Percentiles rank a stretch among this genome's conserved stretches.
Evolutionary conservation across 2,329 filamentous ascomycete genomes (phyloP).

Genomic region (Shiraia sp.): DNA sequence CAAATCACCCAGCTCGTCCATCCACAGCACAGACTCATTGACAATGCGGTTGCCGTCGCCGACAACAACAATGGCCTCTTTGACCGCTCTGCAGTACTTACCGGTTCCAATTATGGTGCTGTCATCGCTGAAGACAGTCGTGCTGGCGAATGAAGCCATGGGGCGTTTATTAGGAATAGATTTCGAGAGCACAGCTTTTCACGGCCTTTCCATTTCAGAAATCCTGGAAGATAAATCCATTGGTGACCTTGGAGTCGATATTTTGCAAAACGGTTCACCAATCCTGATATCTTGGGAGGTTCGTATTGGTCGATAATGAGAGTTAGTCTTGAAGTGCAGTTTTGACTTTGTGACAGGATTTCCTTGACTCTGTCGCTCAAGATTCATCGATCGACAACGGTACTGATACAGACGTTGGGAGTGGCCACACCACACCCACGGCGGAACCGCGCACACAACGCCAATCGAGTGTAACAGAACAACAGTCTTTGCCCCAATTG

Average conservation of each 20-base stretch:
- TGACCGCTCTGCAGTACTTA: slow-evolving; percentile 69
- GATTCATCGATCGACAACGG: slow-evolving; percentile 31
- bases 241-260: slow-evolving; percentile 72
- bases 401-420: slow-evolving; percentile 18
- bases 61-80: slow-evolving; percentile 33
- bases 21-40: slow-evolving; percentile 35
- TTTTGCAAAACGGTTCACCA: slow-evolving; percentile 67
- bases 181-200: slow-evolving; percentile 44
- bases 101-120: slow-evolving; percentile 73
- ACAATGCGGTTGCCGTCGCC: slow-evolving; percentile 35
- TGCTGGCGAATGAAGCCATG: slow-evolving; percentile 77
- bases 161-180: slow-evolving; percentile 68
- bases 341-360: slow-evolving; percentile 36
- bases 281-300: slow-evolving; percentile 57
- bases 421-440: slow-evolving; percentile 37
- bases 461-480: slow-evolving; percentile 6
- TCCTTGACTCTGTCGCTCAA: slow-evolving; percentile 49
- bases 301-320: slow-evolving; percentile 9
- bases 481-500: slow-evolving; percentile 24
- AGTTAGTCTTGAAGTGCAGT: neutral
- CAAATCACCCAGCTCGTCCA: slow-evolving; percentile 31
- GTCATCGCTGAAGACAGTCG: slow-evolving; percentile 68
- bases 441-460: slow-evolving; percentile 10
- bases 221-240: slow-evolving; percentile 67
- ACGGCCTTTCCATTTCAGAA: slow-evolving; percentile 58